Evolutionary conservation across 257 asterid species (phyloP).

Genomic region (Ligustrum vulgare): DNA sequence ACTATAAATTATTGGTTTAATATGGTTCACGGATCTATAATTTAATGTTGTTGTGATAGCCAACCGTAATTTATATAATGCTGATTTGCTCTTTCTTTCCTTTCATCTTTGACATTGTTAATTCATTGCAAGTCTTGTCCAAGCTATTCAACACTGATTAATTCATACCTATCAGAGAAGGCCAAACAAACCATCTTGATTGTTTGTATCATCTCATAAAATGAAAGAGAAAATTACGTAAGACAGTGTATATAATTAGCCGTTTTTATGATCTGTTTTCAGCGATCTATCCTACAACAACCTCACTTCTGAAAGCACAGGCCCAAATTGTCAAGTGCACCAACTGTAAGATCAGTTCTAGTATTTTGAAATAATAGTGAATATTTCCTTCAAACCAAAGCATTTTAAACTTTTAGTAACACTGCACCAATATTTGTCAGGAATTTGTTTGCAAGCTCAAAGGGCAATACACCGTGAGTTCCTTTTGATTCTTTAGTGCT

Average conservation of each 20-base stretch:
- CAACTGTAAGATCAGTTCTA: constrained; percentile 44
- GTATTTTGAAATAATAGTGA: neutral
- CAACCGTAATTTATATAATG: too few species aligned
- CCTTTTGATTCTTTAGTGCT: neutral
- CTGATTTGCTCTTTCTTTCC: too few species aligned
- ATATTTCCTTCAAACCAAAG: neutral
- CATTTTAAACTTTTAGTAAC: constrained; percentile 14
- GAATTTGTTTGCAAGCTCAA: constrained; percentile 62
- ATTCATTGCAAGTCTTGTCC: too few species aligned
- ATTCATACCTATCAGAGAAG: too few species aligned
- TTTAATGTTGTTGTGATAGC: too few species aligned
- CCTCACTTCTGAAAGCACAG: constrained; percentile 35
- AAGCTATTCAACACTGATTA: too few species aligned
- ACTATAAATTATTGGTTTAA: neutral
- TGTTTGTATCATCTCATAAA: neutral
- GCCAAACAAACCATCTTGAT: too few species aligned
- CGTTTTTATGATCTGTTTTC: constrained; percentile 24
- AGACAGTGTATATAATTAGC: neutral
- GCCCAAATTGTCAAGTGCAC: constrained; percentile 38
- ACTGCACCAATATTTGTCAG: constrained; percentile 32
- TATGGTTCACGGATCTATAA: too few species aligned
- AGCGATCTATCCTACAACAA: constrained; percentile 72
- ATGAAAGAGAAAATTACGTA: neutral
- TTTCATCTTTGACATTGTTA: neutral
- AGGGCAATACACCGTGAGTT: constrained; percentile 53